phyloP scores from a whole-genome alignment of 768 basidiomycete genomes.

The Stropharia rugosoannulata region DNA sequence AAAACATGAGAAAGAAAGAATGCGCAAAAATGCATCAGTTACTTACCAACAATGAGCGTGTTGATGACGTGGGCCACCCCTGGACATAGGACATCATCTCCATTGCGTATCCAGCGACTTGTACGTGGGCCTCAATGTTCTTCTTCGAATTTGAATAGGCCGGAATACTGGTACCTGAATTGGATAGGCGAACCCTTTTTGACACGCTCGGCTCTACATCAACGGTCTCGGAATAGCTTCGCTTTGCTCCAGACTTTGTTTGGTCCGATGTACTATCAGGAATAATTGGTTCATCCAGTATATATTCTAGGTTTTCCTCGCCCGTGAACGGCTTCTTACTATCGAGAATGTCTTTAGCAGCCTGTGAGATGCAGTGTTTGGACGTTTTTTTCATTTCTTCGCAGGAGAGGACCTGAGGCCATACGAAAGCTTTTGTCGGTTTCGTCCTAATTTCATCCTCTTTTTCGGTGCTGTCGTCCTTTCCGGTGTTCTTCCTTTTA shows the following conservation, averaged over 20 bases:
- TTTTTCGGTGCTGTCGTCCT: background rate
- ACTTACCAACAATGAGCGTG: background rate
- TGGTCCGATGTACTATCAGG: background rate
- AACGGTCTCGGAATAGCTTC: background rate
- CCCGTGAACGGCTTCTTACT: background rate
- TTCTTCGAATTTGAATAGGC: background rate
- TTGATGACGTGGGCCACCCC: background rate
- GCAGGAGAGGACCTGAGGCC: background rate
- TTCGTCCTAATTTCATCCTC: background rate
- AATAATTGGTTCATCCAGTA: background rate
- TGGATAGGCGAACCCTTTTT: background rate
- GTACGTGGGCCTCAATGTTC: background rate
- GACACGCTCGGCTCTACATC: background rate
- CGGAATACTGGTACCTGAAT: background rate
- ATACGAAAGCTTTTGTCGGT: background rate
- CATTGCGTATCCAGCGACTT: background rate
- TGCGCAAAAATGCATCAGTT: background rate
- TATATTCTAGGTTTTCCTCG: background rate
- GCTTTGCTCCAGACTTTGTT: background rate
- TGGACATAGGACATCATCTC: constrained; percentile 1
- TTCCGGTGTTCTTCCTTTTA: background rate
- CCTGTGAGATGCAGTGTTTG: background rate
- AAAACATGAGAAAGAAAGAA: background rate
- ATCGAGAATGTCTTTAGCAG: background rate
- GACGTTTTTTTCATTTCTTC: background rate